Evolutionary conservation across 148 eudicot species (phyloP), one percentile per base, ranked within the genome.

Genomic region (Fallopia convolvulus): DNA sequence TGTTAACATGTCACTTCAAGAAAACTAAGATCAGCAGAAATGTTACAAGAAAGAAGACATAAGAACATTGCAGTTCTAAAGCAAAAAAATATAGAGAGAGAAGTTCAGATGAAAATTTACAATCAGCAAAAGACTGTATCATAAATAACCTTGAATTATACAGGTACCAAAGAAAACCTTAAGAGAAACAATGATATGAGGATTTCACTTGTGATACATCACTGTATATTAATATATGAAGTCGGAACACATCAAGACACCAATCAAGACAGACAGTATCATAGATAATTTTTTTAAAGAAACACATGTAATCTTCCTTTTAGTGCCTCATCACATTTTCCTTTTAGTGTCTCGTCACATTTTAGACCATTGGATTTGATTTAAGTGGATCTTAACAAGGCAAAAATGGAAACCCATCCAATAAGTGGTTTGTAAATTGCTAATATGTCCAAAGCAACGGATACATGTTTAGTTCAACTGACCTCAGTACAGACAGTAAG

Each of bases 1-100:
- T 33, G 72, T 68, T 68, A 68, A 15, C 44, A 68, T 58, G 15
- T 61, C 20, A 33, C 72, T 68, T 36, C 10, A 10, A 8, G 36
- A 46, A 68, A 68, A 68, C 46, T 46, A 68, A 39, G 44, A 68
- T 68, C 72, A 68, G 6, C 72, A 68, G 21, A 68, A 36, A 14
- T 68, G 11, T 32, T 15, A 68, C 21, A 36, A 68, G 46, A 68
- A 68, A 68, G 42, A 68, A 14, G 44, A 68, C 46, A 61, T 61
- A 32, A 26, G 40, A 30, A 13, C 17, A 33, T 33, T 68, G 9
- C 72, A 68, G 20, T 68, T 68, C 21, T 5, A 2, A 68, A 5
- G 21, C 36, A 23, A 58, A 21, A 10, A 61, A 2, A 41, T 41
- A 41, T 41, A 6, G 5, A 55, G 5, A n/a, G 3, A 61, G 15